These are phyloP conservation scores for Pisolithus sp. DNA, from an alignment of 768 basidiomycete genomes.

Conservation along the genomic window DNA sequence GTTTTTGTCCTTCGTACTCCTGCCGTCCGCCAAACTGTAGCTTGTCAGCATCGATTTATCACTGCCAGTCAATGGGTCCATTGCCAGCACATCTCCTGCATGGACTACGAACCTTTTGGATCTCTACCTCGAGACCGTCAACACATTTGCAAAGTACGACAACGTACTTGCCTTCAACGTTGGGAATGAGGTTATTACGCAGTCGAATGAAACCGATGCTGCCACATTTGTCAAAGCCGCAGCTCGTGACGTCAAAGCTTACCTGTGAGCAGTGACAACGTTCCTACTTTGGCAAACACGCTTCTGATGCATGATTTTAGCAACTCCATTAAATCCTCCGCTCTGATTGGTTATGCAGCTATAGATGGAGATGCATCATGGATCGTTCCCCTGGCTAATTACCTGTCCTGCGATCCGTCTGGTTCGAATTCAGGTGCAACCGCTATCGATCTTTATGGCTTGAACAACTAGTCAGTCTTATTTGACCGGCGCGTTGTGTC, in stretches of 20 bases:
- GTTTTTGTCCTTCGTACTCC: constrained; percentile 19
- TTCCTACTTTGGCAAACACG: neutral
- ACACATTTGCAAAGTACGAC: constrained; percentile 77
- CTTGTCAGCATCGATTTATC: constrained; percentile 72
- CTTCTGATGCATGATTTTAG: constrained; percentile 27
- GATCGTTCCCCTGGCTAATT: constrained; percentile 65
- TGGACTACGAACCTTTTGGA: constrained; percentile 82
- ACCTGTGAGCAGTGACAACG: constrained; percentile 49
- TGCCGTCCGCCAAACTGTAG: neutral
- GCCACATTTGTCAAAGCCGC: constrained; percentile 87
- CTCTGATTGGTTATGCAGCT: constrained; percentile 79
- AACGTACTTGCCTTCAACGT: constrained; percentile 88
- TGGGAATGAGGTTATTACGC: constrained; percentile 75
- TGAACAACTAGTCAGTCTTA: constrained; percentile 74
- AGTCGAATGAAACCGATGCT: constrained; percentile 48
- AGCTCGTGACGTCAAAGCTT: constrained; percentile 81
- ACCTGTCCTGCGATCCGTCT: constrained; percentile 68
- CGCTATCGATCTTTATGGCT: constrained; percentile 78
- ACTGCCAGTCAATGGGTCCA: constrained; percentile 80
- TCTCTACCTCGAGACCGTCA: constrained; percentile 71
- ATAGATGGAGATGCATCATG: constrained; percentile 67
- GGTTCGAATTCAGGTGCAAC: constrained; percentile 46
- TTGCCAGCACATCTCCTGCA: constrained; percentile 61
- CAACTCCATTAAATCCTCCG: constrained; percentile 53
- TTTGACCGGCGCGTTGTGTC: neutral